Conservation (phyloP, 2,329 filamentous ascomycete species). For the Metarhizium brunneum region DNA sequence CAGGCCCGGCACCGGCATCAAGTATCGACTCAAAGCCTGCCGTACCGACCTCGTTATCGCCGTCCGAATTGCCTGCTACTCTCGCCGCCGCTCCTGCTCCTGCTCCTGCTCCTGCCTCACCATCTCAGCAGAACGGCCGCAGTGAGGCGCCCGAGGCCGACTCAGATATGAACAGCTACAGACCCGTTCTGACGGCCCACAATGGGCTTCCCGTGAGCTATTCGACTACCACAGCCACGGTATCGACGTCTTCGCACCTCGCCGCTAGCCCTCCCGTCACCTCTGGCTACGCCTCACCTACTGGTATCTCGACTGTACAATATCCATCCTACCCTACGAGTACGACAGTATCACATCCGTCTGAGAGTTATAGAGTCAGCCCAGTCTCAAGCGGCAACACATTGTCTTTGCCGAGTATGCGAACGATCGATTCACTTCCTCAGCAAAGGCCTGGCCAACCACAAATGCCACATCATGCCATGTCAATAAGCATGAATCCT, state of each 20-base stretch:
- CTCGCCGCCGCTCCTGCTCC: slow-evolving; percentile 5
- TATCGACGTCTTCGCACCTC: slow-evolving; percentile 4
- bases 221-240: slow-evolving; percentile 5
- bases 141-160: slow-evolving; percentile 19
- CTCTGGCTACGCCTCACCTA: slow-evolving; percentile 11
- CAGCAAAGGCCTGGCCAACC: slow-evolving; percentile 16
- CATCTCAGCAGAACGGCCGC: slow-evolving; percentile 22
- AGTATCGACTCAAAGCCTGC: slow-evolving; percentile 4
- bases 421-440: slow-evolving; percentile 27
- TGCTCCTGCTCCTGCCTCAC: slow-evolving; percentile 4
- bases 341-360: slow-evolving; percentile 14
- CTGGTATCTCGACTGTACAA: slow-evolving; percentile 16
- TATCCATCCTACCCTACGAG: slow-evolving; percentile 22
- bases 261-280: slow-evolving; percentile 5
- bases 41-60: slow-evolving; percentile 2
- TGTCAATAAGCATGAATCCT: slow-evolving; percentile 27
- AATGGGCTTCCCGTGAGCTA: slow-evolving; percentile 21
- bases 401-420: slow-evolving; percentile 31
- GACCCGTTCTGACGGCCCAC: slow-evolving; percentile 8
- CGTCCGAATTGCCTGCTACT: slow-evolving; percentile 8
- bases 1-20: not conserved
- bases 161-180: slow-evolving; percentile 25
- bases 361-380: slow-evolving; percentile 21
- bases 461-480: slow-evolving; percentile 21
- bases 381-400: slow-evolving; percentile 17